Conservation (phyloP, 805 yeast species). For the Cyberlindnera misumaiensis region DNA sequence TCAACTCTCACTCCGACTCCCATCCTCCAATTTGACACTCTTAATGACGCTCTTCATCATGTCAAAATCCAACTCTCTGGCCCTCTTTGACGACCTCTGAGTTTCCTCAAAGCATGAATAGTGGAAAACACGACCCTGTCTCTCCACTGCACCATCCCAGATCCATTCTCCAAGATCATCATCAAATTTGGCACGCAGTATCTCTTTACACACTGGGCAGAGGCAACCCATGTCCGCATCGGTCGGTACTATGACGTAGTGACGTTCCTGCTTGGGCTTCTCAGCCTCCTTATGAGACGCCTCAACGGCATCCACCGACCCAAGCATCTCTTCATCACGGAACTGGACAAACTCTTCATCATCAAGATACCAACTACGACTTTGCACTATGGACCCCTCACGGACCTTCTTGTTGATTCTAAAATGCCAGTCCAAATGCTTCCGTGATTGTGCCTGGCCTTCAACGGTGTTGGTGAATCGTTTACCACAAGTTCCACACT, state of each 20-base stretch:
- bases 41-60: slow-evolving; percentile 14
- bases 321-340: slow-evolving; percentile 52
- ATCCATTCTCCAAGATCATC: slow-evolving; percentile 79
- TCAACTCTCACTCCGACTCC: too few relatives aligned
- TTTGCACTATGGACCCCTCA: slow-evolving; percentile 49
- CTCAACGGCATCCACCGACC: slow-evolving; percentile 9
- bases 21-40: slow-evolving; percentile 8
- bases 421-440: slow-evolving; percentile 95
- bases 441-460: slow-evolving; percentile 46
- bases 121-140: slow-evolving; percentile 49
- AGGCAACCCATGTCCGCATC: slow-evolving; percentile 40
- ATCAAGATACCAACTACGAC: slow-evolving; percentile 76
- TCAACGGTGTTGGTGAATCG: slow-evolving; percentile 59
- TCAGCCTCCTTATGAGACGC: slow-evolving; percentile 6
- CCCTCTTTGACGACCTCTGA: slow-evolving; percentile 9
- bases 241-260: slow-evolving; percentile 23
- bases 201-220: slow-evolving; percentile 71
- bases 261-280: slow-evolving; percentile 11
- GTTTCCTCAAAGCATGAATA: slow-evolving; percentile 67
- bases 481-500: slow-evolving; percentile 87
- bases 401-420: slow-evolving; percentile 76
- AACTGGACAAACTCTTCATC: slow-evolving; percentile 67
- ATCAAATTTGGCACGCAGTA: slow-evolving; percentile 54
- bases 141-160: slow-evolving; percentile 60
- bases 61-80: slow-evolving; percentile 12